Base-by-base conservation (phyloP, 257 asterid genomes). In the Marsdenia floribunda region DNA sequence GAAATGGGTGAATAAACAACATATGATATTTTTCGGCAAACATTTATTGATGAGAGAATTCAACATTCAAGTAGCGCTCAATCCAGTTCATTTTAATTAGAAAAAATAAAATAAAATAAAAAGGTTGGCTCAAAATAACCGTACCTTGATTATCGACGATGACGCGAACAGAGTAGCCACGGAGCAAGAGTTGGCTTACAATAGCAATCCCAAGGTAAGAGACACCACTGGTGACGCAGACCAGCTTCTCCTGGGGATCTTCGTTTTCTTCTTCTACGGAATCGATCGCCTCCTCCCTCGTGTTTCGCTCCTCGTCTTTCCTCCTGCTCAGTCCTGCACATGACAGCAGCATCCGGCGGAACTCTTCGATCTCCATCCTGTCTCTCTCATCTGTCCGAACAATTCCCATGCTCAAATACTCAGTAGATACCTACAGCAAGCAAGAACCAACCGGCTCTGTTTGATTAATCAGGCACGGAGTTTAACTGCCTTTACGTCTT, bases 201-300 rank as follows among this genome's bases (percentile, higher is more conserved):
- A 94, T 75, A 24, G 97, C 93, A 69, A 88, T 84, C 2, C 97
- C 99, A 73, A 89, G 86, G 75, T 80, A 94, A n/a, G 97, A 94
- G 10, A 90, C 96, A 77, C 97, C 97, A 77, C 96, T 89, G 75
- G 97, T 94, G 72, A 94, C 97, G 69, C 99, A 92, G 22, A 94
- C 96, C 67, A 90, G 68, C 75, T 86, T 85, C 57, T 82, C 88
- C 69, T 72, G 68, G 12, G 81, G 78, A 79, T 80, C 94, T 38
- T 76, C 90, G 77, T 64, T 73, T 69, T 72, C 74, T n/a, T 72
- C 74, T 18, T 42, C 73, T 18, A 6, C 1, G 50, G 26, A 19
- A 44, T 16, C 19, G 33, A 52, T 76, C 4, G 84, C 22, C 57
- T 58, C 22, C 57, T 58, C 12, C 14, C 52, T 75, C 7, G 6